These are phyloP conservation scores for Poa pratensis DNA, from an alignment of 176 grass and related monocot genomes.

Conservation along the genomic window DNA sequence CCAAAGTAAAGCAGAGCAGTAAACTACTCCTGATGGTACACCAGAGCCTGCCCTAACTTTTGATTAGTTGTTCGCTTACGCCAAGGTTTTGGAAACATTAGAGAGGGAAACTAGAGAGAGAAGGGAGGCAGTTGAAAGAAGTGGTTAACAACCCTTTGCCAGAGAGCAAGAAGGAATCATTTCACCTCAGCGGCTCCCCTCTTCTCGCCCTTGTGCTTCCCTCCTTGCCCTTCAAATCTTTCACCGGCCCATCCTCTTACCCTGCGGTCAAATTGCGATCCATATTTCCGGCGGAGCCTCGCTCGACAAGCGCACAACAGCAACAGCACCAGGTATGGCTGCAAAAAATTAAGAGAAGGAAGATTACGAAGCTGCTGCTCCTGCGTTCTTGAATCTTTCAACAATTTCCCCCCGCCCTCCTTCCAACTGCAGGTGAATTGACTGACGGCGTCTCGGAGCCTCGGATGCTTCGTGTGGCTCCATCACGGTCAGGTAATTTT, in stretches of 20 bases:
- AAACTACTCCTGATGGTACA: slow-evolving; percentile 50
- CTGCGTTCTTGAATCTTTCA: slow-evolving; percentile 36
- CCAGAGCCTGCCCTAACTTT: slow-evolving; percentile 35
- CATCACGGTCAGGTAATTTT: slow-evolving; percentile 55
- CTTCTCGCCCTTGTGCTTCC: slow-evolving; percentile 49
- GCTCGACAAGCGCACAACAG: not conserved
- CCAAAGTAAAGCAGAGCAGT: slow-evolving; percentile 61
- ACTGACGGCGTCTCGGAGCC: slow-evolving; percentile 23
- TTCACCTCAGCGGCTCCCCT: slow-evolving; percentile 58
- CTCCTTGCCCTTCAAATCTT: slow-evolving; percentile 50
- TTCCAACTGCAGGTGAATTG: slow-evolving; percentile 38
- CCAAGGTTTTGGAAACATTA: slow-evolving; percentile 52
- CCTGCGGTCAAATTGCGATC: slow-evolving; percentile 53
- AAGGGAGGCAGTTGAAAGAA: slow-evolving; percentile 40
- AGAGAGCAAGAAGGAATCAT: slow-evolving; percentile 58
- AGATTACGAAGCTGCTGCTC: slow-evolving; percentile 26
- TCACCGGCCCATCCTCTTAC: slow-evolving; percentile 37
- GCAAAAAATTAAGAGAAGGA: not conserved
- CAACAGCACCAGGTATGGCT: slow-evolving; percentile 50
- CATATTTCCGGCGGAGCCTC: slow-evolving; percentile 40
- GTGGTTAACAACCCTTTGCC: slow-evolving; percentile 58
- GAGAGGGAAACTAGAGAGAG: slow-evolving; percentile 22
- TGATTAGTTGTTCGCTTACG: slow-evolving; percentile 53
- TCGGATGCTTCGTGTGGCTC: slow-evolving; percentile 36
- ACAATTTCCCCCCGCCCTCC: not conserved